A percentile compares a stretch with the other conserved stretches of the same genome.
Conservation (phyloP, 306 rosid species). For the Dalbergia cultrata region DNA sequence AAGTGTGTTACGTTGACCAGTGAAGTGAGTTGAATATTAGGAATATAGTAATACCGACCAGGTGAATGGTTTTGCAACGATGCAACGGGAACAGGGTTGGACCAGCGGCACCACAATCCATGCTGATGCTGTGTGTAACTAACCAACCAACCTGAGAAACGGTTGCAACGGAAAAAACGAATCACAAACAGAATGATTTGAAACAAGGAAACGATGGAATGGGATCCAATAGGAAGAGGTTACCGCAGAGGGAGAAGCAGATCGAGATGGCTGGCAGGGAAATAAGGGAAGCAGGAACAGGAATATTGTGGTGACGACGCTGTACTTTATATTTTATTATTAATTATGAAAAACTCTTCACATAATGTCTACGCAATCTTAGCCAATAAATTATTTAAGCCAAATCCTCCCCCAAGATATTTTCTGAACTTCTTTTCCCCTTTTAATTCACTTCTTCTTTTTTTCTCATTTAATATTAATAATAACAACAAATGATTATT, state of each 20-base stretch:
- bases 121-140: conserved; percentile 52
- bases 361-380: neutral
- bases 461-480: too few relatives aligned
- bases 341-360: neutral
- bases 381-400: conserved; percentile 1
- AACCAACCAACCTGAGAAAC: conserved; percentile 27
- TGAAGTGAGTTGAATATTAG: conserved; percentile 16
- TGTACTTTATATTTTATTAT: neutral
- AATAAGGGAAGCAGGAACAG: neutral
- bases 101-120: conserved; percentile 64
- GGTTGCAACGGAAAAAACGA: neutral
- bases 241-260: conserved; percentile 1
- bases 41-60: conserved; percentile 52
- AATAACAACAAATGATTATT: too few relatives aligned
- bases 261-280: conserved; percentile 29
- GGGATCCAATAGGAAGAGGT: neutral
- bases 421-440: neutral
- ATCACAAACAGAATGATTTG: neutral
- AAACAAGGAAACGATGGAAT: neutral
- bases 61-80: conserved; percentile 79
- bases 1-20: too few relatives aligned
- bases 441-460: neutral
- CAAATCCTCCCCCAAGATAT: conserved; percentile 10
- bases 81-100: conserved; percentile 65
- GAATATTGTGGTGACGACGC: conserved; percentile 17